Evolutionary conservation across 805 yeast species (phyloP).

Genomic region (Monosporozyma aquatica): DNA sequence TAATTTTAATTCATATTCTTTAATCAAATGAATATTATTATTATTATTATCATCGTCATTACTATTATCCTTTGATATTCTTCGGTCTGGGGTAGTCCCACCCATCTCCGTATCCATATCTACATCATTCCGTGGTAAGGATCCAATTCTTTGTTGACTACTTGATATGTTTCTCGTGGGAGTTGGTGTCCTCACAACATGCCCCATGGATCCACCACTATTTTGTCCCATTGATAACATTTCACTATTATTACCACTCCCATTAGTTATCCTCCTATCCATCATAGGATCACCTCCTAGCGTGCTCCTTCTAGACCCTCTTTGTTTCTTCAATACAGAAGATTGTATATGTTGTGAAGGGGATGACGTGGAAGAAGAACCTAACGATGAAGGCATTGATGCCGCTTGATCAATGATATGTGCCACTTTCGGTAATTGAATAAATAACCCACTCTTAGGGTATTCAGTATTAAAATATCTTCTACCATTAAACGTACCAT

Average conservation of each 20-base stretch:
- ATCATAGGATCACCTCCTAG: background rate
- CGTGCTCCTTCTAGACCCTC: constrained; percentile 14
- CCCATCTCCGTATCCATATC: constrained; percentile 4
- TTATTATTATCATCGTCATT: background rate
- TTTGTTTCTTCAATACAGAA: too few relatives aligned
- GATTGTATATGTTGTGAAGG: too few relatives aligned
- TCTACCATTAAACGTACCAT: constrained; percentile 70
- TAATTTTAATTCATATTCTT: constrained; percentile 7
- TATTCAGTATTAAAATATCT: constrained; percentile 55
- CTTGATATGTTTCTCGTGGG: constrained; percentile 33
- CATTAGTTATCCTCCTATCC: background rate
- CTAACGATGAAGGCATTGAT: background rate
- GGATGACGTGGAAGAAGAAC: too few relatives aligned
- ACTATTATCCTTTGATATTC: too few relatives aligned
- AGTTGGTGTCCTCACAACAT: constrained; percentile 14
- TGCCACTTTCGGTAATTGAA: constrained; percentile 43
- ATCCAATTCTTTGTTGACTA: too few relatives aligned
- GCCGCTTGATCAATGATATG: constrained; percentile 14
- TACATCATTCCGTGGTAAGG: too few relatives aligned
- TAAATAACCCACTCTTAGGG: constrained; percentile 68
- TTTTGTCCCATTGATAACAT: background rate
- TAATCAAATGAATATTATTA: background rate
- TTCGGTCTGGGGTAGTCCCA: background rate
- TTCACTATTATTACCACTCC: too few relatives aligned
- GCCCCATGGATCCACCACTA: too few relatives aligned